Base-by-base conservation (phyloP, 331 rosid genomes). In the Ulmus americana region DNA sequence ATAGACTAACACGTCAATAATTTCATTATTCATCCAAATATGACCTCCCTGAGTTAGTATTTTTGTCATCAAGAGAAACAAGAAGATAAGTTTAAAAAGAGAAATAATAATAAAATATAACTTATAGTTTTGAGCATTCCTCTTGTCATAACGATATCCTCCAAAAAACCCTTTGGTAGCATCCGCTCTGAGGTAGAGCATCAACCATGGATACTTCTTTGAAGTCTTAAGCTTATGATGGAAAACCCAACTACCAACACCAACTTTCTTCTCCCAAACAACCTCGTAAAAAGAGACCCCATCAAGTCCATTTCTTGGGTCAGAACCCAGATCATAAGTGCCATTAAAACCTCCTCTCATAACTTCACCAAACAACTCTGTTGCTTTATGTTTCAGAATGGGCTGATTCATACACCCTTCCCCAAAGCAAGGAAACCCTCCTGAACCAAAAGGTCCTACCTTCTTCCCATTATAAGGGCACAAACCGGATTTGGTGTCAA, bases 181-280 rank as follows among this genome's bases (percentile, higher is more conserved):
- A 79, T 90, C 95, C 74, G 95, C 95, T 76, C 96, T 81, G 4
- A 90, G 84, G 77, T 86, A 90, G 51, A 90, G 77, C 96, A 90
- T 90, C 80, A 86, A 64, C 96, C 91, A 86, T 61, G 95, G 96
- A 39, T 86, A 90, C 67, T 84, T 86, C 70, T 81, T 77, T 48
- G 96, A 86, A 52, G 96, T 89, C 80, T 75, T 84, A 0, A 89
- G 70, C 63, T 77, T 86, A 54, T 89, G 96, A 38, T 65, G 67
- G 81, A 89, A 89, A 22, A 65, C 50, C 96, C 96, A 89, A 59
- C 91, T 80, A 45, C 96, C 95, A 60, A 49, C 77, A 54, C 78
- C 70, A 61, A 76, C 77, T 68, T 80, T 76, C 90, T 89, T 89
- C 79, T 89, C 79, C 96, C 91, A 89, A 55, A 84, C 55, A 1